These are phyloP conservation scores for Magnusiomyces tetraspermus DNA, from an alignment of 1,139 yeast species.

Conservation along the genomic window DNA sequence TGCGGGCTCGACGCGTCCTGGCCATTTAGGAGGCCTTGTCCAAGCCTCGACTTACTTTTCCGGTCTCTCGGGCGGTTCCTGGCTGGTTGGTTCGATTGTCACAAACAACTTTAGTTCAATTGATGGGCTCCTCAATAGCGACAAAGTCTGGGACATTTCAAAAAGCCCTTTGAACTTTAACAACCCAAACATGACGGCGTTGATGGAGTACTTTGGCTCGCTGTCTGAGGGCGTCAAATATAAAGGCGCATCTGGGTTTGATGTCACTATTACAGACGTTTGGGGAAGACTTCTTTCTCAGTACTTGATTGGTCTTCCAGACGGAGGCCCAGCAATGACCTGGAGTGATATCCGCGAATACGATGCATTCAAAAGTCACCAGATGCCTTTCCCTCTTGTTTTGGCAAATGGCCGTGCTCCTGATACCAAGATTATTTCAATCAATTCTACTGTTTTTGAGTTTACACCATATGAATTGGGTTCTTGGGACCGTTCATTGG, in stretches of 20 bases:
- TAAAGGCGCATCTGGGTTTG: constrained; percentile 69
- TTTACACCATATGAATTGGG: constrained; percentile 75
- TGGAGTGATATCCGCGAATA: constrained; percentile 52
- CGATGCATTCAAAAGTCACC: constrained; percentile 32
- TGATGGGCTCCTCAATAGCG: constrained; percentile 44
- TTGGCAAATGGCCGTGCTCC: constrained; percentile 83
- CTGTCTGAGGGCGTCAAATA: constrained; percentile 46
- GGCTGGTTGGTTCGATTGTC: constrained; percentile 77
- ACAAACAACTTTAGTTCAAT: constrained; percentile 75
- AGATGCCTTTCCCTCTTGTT: constrained; percentile 84
- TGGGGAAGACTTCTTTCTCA: constrained; percentile 86
- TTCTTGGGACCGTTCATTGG: constrained; percentile 78
- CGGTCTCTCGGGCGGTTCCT: constrained; percentile 78
- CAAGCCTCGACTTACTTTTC: constrained; percentile 65
- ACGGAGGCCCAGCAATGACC: constrained; percentile 55
- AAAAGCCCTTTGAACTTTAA: constrained; percentile 58
- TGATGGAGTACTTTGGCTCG: constrained; percentile 41
- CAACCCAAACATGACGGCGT: constrained; percentile 49
- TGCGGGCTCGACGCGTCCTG: constrained; percentile 42
- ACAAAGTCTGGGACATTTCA: constrained; percentile 69
- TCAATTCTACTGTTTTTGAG: constrained; percentile 76
- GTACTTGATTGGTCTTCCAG: constrained; percentile 49
- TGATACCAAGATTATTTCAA: constrained; percentile 38
- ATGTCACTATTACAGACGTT: constrained; percentile 71
- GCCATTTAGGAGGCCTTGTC: constrained; percentile 66